Base-by-base conservation (phyloP, 306 rosid species). In the Gastrolobium villosum region DNA sequence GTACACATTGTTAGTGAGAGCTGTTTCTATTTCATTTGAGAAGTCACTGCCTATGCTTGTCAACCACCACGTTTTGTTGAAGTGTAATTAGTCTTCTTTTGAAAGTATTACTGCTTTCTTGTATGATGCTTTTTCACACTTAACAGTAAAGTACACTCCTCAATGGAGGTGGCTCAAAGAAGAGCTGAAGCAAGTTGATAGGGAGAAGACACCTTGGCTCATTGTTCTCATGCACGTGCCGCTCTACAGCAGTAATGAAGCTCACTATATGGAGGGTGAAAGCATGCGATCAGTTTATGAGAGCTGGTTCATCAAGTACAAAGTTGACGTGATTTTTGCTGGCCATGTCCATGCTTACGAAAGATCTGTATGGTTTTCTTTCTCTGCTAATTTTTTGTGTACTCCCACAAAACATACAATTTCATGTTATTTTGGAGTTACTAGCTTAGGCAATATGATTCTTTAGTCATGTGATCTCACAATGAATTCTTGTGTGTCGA, bases 271-370 rank as follows among this genome's bases (percentile, higher is more conserved):
- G 97, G 99, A 95, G 78, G 99, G 99, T 59, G 99, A 95, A 84
- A 91, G 99, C 83, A 96, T 96, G 89, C 86, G 97, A 52, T 80
- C 84, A 37, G 93, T 71, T 52, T 96, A 81, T 60, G 99, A 96
- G 87, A 91, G 93, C 80, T 93, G 93, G 98, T 91, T 93, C 79
- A 72, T 90, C 78, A 36, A 80, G 2, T 84, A 91, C 89, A 96
- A 85, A 89, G 96, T 96, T 55, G 99, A 96, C 7, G 85, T 88
- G 35, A 62, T 93, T 75, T 96, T 96, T 86, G 99, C 99, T 26
- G 99, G 99, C 41, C 99, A 96, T 80, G 99, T 96, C 70, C 99
- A 96, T 85, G 99, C 98, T 35, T 96, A 96, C 72, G 99, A 96
- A 88, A 89, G 99, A 93, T 96, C 99, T 2, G 99, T 96, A 91